Percentiles rank a stretch among this genome's conserved stretches.
phyloP scores from a whole-genome alignment of 2,329 filamentous ascomycete species.

The Clarireedia sp. region DNA sequence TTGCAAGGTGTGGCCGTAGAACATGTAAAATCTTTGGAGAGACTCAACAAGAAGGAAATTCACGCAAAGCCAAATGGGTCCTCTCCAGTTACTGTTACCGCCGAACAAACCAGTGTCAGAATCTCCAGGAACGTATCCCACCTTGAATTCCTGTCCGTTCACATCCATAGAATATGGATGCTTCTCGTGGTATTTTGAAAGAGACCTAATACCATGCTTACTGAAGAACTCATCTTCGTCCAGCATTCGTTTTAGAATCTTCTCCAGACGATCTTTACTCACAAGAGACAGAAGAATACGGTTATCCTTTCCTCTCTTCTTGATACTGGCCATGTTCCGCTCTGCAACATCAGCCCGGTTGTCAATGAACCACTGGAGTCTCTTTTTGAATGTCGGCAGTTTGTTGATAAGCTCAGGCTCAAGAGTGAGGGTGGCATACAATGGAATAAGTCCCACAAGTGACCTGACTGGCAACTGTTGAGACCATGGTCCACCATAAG shows the following conservation, averaged over 20 bases:
- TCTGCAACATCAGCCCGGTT: slow-evolving; percentile 81
- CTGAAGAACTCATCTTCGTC: slow-evolving; percentile 91
- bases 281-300: slow-evolving; percentile 82
- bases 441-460: slow-evolving; percentile 84
- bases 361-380: slow-evolving; percentile 88
- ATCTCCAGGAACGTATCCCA: slow-evolving; percentile 88
- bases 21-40: slow-evolving; percentile 91
- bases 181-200: slow-evolving; percentile 87
- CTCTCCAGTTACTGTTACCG: slow-evolving; percentile 97
- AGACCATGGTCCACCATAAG: slow-evolving; percentile 87
- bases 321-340: slow-evolving; percentile 90
- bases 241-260: slow-evolving; percentile 85
- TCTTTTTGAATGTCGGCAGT: slow-evolving; percentile 86
- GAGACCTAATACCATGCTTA: slow-evolving; percentile 79
- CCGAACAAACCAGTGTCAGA: slow-evolving; percentile 93
- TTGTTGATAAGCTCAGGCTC: slow-evolving; percentile 91
- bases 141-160: slow-evolving; percentile 80
- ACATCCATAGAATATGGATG: slow-evolving; percentile 93
- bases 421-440: slow-evolving; percentile 85
- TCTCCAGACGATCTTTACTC: slow-evolving; percentile 83
- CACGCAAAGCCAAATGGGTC: slow-evolving; percentile 90
- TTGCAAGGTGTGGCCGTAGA: slow-evolving; percentile 81
- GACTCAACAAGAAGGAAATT: slow-evolving; percentile 94
- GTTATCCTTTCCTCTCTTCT: slow-evolving; percentile 81
- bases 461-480: slow-evolving; percentile 89